phyloP scores from a whole-genome alignment of 2,329 filamentous ascomycete species.

The Diaporthe capsici region DNA sequence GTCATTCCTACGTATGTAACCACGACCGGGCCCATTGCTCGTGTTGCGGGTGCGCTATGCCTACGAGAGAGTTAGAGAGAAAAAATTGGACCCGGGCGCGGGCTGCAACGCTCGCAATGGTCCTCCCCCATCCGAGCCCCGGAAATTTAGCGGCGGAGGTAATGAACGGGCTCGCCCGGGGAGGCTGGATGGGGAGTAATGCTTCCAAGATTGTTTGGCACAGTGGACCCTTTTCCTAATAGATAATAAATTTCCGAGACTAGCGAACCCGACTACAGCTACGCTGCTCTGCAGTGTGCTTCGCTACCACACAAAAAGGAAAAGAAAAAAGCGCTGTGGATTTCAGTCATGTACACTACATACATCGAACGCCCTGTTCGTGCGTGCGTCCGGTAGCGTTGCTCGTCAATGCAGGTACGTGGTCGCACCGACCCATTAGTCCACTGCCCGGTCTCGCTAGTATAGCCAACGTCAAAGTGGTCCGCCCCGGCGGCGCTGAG shows the following conservation, averaged over 20 bases:
- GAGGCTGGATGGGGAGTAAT: neutral
- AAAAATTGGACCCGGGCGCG: neutral
- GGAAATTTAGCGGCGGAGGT: neutral
- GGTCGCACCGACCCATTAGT: conserved; percentile 1
- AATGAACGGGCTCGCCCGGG: neutral
- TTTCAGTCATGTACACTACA: neutral
- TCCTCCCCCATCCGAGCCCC: conserved; percentile 11
- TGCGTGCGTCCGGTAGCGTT: conserved; percentile 19
- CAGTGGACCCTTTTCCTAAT: conserved; percentile 24
- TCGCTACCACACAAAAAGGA: conserved; percentile 13
- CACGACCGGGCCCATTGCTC: neutral
- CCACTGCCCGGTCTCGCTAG: conserved; percentile 19
- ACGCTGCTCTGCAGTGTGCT: conserved; percentile 1
- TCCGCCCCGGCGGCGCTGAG: conserved; percentile 17
- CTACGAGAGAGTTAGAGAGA: neutral
- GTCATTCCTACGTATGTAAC: neutral
- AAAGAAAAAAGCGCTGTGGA: neutral
- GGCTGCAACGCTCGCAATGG: conserved; percentile 1
- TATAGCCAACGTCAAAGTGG: conserved; percentile 25
- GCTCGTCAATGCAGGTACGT: conserved; percentile 33
- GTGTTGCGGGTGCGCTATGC: conserved; percentile 14
- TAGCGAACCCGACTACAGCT: neutral
- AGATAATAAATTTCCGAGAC: conserved; percentile 14
- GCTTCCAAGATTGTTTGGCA: neutral
- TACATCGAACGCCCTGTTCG: neutral